These are phyloP conservation scores for Closterium sp. DNA, from an alignment of 139 green algal species.

Conservation along the genomic window DNA sequence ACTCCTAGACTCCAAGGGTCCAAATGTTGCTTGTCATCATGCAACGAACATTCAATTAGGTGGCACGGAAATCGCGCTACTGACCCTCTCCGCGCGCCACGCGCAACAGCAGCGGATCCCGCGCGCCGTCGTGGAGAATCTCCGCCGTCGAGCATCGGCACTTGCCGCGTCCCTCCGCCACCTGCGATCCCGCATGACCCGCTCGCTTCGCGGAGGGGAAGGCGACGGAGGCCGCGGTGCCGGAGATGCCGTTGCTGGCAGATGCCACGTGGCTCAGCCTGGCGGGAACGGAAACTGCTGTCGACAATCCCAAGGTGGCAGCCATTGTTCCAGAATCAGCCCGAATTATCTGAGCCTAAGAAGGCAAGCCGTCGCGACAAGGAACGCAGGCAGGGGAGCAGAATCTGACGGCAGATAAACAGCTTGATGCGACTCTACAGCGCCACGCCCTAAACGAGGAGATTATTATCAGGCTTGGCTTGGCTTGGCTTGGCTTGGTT, in stretches of 20 bases:
- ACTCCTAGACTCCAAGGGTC: background rate
- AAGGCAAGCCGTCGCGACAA: background rate
- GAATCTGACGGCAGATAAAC: no score
- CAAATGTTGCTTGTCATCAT: background rate
- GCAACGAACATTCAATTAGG: no score
- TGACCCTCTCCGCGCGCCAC: constrained; percentile 24
- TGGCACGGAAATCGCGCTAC: background rate
- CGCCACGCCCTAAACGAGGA: no score
- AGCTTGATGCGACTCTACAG: no score
- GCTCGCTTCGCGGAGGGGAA: background rate
- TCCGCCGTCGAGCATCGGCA: background rate
- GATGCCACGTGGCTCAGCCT: background rate
- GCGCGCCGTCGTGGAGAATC: background rate
- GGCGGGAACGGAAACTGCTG: background rate
- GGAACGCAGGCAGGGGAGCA: no score
- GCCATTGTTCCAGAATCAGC: background rate
- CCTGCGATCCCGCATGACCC: background rate
- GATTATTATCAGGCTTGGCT: no score
- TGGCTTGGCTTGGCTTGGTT: no score
- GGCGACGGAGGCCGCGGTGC: background rate
- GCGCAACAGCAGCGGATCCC: constrained; percentile 13
- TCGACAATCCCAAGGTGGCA: background rate
- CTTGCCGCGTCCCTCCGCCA: background rate
- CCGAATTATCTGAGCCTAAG: background rate
- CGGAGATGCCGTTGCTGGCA: background rate